A percentile compares a stretch with the other conserved stretches of the same genome.
Evolutionary conservation across 1,284 basidiomycete species (phyloP).

Genomic region (Leccinum fuscescens): DNA sequence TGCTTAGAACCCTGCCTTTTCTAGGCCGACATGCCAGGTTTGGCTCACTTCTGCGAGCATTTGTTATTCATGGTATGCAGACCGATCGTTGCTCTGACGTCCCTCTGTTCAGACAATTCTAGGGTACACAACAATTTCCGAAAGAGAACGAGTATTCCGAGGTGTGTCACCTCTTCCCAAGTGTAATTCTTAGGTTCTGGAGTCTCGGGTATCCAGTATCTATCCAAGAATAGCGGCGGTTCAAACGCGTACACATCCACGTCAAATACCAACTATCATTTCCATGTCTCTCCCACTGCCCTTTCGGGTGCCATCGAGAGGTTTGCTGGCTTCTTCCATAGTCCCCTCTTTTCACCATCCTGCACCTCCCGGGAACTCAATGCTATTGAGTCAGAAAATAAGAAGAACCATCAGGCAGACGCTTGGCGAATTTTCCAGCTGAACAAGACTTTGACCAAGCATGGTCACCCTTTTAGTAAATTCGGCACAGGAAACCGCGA

Average conservation of each 20-base stretch:
- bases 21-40: conserved; percentile 82
- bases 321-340: conserved; percentile 94
- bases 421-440: conserved; percentile 97
- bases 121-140: conserved; percentile 84
- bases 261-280: conserved; percentile 93
- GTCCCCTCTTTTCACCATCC: conserved; percentile 86
- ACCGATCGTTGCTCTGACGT: not conserved
- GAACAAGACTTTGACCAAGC: conserved; percentile 84
- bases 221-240: conserved; percentile 86
- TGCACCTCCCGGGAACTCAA: conserved; percentile 95
- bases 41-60: conserved; percentile 95
- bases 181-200: not conserved
- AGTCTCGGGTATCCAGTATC: conserved; percentile 50
- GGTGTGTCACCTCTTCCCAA: conserved; percentile 37
- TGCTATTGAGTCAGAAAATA: conserved; percentile 97
- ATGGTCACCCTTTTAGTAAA: conserved; percentile 87
- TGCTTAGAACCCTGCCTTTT: not conserved
- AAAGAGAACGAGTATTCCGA: conserved; percentile 91
- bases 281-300: conserved; percentile 87
- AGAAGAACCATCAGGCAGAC: conserved; percentile 96
- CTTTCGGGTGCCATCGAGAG: conserved; percentile 85
- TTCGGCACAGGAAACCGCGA: conserved; percentile 93
- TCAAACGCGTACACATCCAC: conserved; percentile 96
- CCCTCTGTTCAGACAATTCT: conserved; percentile 15
- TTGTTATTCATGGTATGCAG: conserved; percentile 85